Conservation (phyloP, 192 early-diverging fungal genomes). For the Entomortierella chlamydospora region DNA sequence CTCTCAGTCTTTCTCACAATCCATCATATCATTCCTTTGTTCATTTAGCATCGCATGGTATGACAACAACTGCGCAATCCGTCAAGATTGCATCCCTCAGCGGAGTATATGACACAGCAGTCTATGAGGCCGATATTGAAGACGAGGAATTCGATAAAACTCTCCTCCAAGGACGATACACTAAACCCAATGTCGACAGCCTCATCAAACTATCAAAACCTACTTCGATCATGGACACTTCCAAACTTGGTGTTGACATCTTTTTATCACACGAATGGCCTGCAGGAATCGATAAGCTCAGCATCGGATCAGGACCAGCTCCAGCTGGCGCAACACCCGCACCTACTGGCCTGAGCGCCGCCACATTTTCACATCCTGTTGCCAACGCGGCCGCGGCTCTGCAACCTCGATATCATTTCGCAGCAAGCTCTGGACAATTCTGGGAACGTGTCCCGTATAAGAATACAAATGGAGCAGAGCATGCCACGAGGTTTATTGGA, state of each 20-base stretch:
- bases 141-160: conserved; percentile 23
- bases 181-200: conserved; percentile 38
- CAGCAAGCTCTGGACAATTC: conserved; percentile 72
- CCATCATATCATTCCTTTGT: too few relatives aligned
- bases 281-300: conserved; percentile 52
- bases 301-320: background rate
- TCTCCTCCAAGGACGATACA: conserved; percentile 34
- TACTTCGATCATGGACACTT: conserved; percentile 44
- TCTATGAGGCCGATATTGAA: conserved; percentile 32
- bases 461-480: conserved; percentile 63
- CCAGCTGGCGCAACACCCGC: background rate
- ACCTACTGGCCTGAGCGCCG: conserved; percentile 5
- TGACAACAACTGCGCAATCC: conserved; percentile 68
- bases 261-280: conserved; percentile 91
- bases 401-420: conserved; percentile 93
- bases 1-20: background rate
- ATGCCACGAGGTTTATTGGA: conserved; percentile 88
- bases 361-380: conserved; percentile 48
- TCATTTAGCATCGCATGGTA: conserved; percentile 59
- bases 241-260: conserved; percentile 73
- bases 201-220: conserved; percentile 36
- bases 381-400: conserved; percentile 59
- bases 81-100: conserved; percentile 72
- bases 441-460: conserved; percentile 89
- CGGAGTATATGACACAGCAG: conserved; percentile 52